Evolutionary conservation across 2,329 filamentous ascomycete species (phyloP).

Genomic region (Macrophomina phaseolina): DNA sequence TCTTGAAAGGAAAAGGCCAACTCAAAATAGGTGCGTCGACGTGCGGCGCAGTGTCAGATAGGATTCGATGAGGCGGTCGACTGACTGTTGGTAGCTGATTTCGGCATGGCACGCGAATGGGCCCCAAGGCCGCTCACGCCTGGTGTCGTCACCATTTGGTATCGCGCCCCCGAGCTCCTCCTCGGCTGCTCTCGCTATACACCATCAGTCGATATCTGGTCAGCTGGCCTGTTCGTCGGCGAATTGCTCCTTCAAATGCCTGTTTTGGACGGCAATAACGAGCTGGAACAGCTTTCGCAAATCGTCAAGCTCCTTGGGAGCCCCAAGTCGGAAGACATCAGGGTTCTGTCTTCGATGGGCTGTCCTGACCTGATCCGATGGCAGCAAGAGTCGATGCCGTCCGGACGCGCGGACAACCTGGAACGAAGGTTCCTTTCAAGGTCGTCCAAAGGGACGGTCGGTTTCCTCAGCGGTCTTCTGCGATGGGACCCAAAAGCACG

Average conservation of each 20-base stretch:
- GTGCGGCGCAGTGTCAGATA: neutral
- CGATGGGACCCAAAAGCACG: conserved; percentile 34
- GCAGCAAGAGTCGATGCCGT: conserved; percentile 31
- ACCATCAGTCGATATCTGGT: conserved; percentile 30
- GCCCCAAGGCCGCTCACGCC: conserved; percentile 43
- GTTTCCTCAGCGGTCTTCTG: conserved; percentile 31
- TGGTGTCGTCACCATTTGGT: conserved; percentile 32
- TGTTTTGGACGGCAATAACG: conserved; percentile 40
- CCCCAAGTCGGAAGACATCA: conserved; percentile 31
- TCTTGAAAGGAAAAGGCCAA: conserved; percentile 42
- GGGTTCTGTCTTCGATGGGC: conserved; percentile 30
- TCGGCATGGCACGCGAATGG: conserved; percentile 44
- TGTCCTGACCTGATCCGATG: conserved; percentile 31
- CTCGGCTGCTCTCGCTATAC: conserved; percentile 29
- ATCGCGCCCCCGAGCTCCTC: conserved; percentile 31
- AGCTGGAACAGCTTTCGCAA: conserved; percentile 41
- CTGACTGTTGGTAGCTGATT: conserved; percentile 36
- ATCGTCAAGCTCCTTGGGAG: conserved; percentile 42
- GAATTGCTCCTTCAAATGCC: conserved; percentile 28
- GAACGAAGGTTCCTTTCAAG: conserved; percentile 36
- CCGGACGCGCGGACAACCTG: conserved; percentile 36
- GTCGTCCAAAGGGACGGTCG: conserved; percentile 37
- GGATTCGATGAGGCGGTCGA: neutral
- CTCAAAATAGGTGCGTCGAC: conserved; percentile 42
- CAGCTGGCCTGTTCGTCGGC: conserved; percentile 30